phyloP scores from a whole-genome alignment of 768 basidiomycete species.

The Boletus sensibilis region DNA sequence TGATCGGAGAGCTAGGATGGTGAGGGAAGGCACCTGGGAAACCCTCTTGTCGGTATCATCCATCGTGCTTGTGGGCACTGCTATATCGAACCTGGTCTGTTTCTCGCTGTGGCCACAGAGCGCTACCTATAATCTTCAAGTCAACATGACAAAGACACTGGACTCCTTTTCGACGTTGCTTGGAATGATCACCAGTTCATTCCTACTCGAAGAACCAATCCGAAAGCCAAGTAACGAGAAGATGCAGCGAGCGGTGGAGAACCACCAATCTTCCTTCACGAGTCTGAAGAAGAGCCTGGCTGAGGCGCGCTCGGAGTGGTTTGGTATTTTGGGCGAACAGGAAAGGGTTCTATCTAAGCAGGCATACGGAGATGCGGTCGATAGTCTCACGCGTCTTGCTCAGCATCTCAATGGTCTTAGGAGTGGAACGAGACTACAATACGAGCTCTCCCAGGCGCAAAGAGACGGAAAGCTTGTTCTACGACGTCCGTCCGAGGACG shows the following conservation, averaged over 20 bases:
- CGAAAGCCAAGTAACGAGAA: slow-evolving; percentile 56
- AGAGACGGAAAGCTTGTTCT: slow-evolving; percentile 44
- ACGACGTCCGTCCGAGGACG: slow-evolving; percentile 13
- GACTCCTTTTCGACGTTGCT: slow-evolving; percentile 88
- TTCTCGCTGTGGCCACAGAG: slow-evolving; percentile 81
- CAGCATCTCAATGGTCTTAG: slow-evolving; percentile 92
- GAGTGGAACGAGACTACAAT: slow-evolving; percentile 80
- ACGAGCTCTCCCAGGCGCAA: slow-evolving; percentile 70
- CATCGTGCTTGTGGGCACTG: slow-evolving; percentile 74
- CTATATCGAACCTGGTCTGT: slow-evolving; percentile 83
- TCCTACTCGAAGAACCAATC: slow-evolving; percentile 73
- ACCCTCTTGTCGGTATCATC: slow-evolving; percentile 72
- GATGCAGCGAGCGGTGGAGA: slow-evolving; percentile 76
- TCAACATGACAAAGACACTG: slow-evolving; percentile 80
- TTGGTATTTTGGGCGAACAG: slow-evolving; percentile 31
- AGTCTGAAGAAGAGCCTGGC: slow-evolving; percentile 80
- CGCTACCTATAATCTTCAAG: slow-evolving; percentile 79
- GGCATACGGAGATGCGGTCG: slow-evolving; percentile 85
- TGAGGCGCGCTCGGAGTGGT: slow-evolving; percentile 88
- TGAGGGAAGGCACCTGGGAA: slow-evolving; percentile 84
- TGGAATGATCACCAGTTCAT: slow-evolving; percentile 76
- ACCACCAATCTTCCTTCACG: slow-evolving; percentile 88
- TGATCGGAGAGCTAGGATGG: slow-evolving; percentile 47
- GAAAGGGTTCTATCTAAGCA: slow-evolving; percentile 36
- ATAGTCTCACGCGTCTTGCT: slow-evolving; percentile 82